Base-by-base conservation (phyloP, 805 yeast species). In the Spencermartinsiella europaea region DNA sequence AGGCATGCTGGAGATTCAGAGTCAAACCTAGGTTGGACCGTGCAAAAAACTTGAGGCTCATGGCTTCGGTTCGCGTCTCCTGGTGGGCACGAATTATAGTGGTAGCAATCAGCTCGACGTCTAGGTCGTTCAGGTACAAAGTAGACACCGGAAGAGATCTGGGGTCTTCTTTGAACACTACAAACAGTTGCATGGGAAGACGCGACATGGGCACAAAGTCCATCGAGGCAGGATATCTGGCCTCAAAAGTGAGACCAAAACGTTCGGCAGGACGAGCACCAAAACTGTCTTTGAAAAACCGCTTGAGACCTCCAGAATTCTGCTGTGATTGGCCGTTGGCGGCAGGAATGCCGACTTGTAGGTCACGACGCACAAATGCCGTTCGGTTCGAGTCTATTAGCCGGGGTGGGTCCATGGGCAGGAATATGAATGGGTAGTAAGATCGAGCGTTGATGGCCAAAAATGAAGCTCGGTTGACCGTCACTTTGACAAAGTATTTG, bases 401-500 rank as follows among this genome's bases (percentile, higher is more conserved):
- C 15, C 55, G 48, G 12, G 59, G 58, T 4, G 58, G 55, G 37
- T 63, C 68, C 37, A 55, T 41, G 0, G 86, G 85, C 25, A 77
- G 59, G 51, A 81, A 77, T 2, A 67, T 63, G 52, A 83, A 76
- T 3, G 81, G 82, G 39, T 71, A 71, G 40, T 58, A 59, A 8
- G 71, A 59, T 34, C 85, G 64, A 27, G 73, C 55, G 49, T 78
- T 80, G 21, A 69, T 42, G 45, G 73, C 72, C 46, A 77, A 64
- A 27, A 78, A 56, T 2, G 79, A 70, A 1, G 80, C 62, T 39
- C 81, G 58, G 47, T 75, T 76, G 36, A 80, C 80, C 0, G 85
- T 80, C 7, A 72, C 83, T 60, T 81, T 80, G 45, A 81, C 69
- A 56, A 73, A 80, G 58, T 81, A 81, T 46, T 70, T 67, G 42